Percentiles rank a stretch among this genome's conserved stretches.
Conservation (phyloP, 1,139 yeast species). For the Diutina mesorugosa region DNA sequence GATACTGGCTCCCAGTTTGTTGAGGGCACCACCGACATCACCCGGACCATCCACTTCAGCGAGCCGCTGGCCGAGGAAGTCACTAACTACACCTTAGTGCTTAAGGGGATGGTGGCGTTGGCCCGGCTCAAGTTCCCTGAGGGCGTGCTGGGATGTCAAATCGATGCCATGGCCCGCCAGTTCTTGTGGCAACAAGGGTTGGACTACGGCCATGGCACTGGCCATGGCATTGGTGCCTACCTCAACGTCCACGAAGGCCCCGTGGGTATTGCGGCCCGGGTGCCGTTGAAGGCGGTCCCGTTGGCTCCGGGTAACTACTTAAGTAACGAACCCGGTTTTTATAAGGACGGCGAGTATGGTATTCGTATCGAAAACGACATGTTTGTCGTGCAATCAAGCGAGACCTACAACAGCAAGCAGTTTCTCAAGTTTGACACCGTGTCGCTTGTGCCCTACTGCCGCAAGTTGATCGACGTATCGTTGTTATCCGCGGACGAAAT, state of each 20-base stretch:
- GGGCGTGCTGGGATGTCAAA: slow-evolving; percentile 69
- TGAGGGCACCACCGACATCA: slow-evolving; percentile 95
- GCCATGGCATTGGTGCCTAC: slow-evolving; percentile 93
- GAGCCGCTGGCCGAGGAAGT: slow-evolving; percentile 56
- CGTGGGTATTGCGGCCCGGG: slow-evolving; percentile 73
- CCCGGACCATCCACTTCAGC: slow-evolving; percentile 81
- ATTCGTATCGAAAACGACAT: slow-evolving; percentile 84
- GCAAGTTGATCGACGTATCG: slow-evolving; percentile 45
- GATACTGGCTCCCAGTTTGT: slow-evolving; percentile 92
- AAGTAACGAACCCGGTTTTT: slow-evolving; percentile 94
- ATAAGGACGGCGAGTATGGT: slow-evolving; percentile 87
- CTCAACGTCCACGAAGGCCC: slow-evolving; percentile 97
- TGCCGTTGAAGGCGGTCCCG: slow-evolving; percentile 27
- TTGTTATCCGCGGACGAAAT: slow-evolving; percentile 52
- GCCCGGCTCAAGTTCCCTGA: slow-evolving; percentile 74
- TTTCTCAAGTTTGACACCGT: slow-evolving; percentile 71
- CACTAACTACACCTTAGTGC: slow-evolving; percentile 72
- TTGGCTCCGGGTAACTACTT: slow-evolving; percentile 65
- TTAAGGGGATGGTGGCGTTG: slow-evolving; percentile 83
- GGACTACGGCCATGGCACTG: slow-evolving; percentile 93
- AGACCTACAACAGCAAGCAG: slow-evolving; percentile 32
- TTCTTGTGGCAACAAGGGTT: slow-evolving; percentile 75
- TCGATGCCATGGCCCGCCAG: slow-evolving; percentile 87
- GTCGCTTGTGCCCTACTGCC: slow-evolving; percentile 83
- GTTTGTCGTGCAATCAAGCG: slow-evolving; percentile 40